Evolutionary conservation across 306 rosid species (phyloP).

Genomic region (Sphenostylis stenocarpa): DNA sequence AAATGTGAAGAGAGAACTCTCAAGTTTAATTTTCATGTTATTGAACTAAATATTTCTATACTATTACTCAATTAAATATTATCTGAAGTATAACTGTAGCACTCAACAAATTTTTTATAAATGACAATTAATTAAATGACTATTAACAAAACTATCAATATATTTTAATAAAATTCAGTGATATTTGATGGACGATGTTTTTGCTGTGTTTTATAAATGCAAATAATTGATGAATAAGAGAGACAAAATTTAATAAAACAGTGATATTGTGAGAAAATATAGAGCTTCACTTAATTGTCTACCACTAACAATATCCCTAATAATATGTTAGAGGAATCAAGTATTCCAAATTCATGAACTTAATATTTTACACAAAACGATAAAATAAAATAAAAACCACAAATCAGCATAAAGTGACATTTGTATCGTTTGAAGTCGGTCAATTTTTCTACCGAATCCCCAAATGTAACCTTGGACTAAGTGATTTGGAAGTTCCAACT

Average conservation of each 20-base stretch:
- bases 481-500: not conserved
- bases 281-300: not conserved
- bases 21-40: not conserved
- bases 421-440: not conserved
- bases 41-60: too few relatives aligned
- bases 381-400: not conserved
- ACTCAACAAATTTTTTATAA: not conserved
- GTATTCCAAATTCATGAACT: not conserved
- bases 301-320: not conserved
- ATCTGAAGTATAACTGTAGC: not conserved
- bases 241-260: not conserved
- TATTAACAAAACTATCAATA: not conserved
- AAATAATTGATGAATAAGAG: not conserved
- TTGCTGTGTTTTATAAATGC: not conserved
- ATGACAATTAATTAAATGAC: not conserved
- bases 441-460: not conserved
- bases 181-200: not conserved
- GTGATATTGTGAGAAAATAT: not conserved
- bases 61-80: not conserved
- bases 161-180: not conserved
- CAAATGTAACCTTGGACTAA: not conserved
- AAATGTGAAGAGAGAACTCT: not conserved
- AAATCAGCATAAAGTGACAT: not conserved
- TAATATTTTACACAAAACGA: not conserved
- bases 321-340: not conserved